A percentile compares a stretch with the other conserved stretches of the same genome.
These are phyloP conservation scores for Aspergillus brunneoviolaceus DNA, from an alignment of 2,329 filamentous ascomycete species.

Conservation along the genomic window DNA sequence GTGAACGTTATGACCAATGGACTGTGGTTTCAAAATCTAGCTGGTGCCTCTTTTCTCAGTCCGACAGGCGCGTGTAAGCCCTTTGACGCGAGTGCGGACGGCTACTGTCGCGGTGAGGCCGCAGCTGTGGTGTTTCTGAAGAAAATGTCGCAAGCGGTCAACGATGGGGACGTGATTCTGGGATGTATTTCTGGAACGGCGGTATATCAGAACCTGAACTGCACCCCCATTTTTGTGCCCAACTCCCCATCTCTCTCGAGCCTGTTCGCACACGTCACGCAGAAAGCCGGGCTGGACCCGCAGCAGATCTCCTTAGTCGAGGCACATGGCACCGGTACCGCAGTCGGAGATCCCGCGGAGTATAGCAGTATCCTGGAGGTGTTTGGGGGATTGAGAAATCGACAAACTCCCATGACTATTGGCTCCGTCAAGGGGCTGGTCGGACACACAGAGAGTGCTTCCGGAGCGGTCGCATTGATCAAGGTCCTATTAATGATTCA, in stretches of 20 bases:
- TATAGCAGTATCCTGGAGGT: slow-evolving; percentile 22
- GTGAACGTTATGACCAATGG: slow-evolving; percentile 32
- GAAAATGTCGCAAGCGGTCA: slow-evolving; percentile 44
- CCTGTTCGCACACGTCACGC: slow-evolving; percentile 31
- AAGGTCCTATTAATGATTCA: slow-evolving; percentile 34
- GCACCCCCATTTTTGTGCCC: slow-evolving; percentile 21
- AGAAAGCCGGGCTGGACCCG: slow-evolving; percentile 21
- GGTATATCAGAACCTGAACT: slow-evolving; percentile 36
- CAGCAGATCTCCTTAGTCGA: slow-evolving; percentile 32
- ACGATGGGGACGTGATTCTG: slow-evolving; percentile 47
- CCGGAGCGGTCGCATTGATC: slow-evolving; percentile 32
- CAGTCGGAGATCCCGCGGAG: slow-evolving; percentile 32
- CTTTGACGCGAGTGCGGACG: slow-evolving; percentile 50
- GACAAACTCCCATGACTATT: slow-evolving; percentile 18
- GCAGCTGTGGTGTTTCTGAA: slow-evolving; percentile 49
- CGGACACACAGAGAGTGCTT: slow-evolving; percentile 36
- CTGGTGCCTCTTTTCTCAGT: slow-evolving; percentile 43
- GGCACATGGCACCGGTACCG: slow-evolving; percentile 35
- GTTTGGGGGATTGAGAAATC: slow-evolving; percentile 15
- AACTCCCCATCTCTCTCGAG: slow-evolving; percentile 24
- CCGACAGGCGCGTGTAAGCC: slow-evolving; percentile 49
- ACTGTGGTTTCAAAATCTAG: slow-evolving; percentile 28
- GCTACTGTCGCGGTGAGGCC: slow-evolving; percentile 54
- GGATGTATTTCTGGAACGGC: slow-evolving; percentile 37
- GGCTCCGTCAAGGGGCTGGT: slow-evolving; percentile 36